Base-by-base conservation (phyloP, 192 early-diverging fungal species). In the Jimgerdemannia lactiflua region DNA sequence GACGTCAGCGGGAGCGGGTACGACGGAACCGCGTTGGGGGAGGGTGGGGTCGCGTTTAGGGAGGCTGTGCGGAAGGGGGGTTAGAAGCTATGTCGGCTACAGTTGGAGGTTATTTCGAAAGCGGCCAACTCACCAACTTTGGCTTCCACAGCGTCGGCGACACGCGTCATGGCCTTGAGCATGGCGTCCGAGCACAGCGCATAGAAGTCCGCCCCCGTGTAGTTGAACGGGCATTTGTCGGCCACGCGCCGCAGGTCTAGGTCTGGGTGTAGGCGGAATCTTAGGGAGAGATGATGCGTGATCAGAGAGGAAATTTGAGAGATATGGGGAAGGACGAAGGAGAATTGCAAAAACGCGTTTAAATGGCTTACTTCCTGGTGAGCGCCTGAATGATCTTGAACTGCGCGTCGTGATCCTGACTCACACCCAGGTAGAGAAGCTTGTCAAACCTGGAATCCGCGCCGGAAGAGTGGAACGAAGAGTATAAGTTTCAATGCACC, bases 171-270 rank as follows among this genome's bases (percentile, higher is more conserved):
- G 10, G 98, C 97, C 76, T 99, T 97, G 10, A 99, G 86, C 86
- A 97, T 94, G 0, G 98, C 95, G 78, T 99, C 97, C 20, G 98
- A 95, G 77, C 97, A 98, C 49, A 99, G 84, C 0, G 98, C 98
- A 78, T 99, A 99, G 75, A 99, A 96, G 79, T 99, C 98, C 17
- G 98, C 98, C 42, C 98, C 98, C 1, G 98, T 99, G 70, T 95
- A 96, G 72, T 95, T 91, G 76, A 97, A 92, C 4, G 97, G 98
- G 70, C 95, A 96, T 67, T 87, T 80, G 17, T 95, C 91, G 6
- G 96, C 95, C 17, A 99, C 87, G 4, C 75, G 77, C 42, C 78
- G 79, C 74, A 99, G 78, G 68, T 96, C 89, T 7, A 97, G 86
- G 4, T 88, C 91, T 14, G 94, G 91, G 63, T 90, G 88, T 20